Evolutionary conservation across 2,329 filamentous ascomycete genomes (phyloP), one percentile per base, ranked within the genome.

Genomic region (Calonectria pseudoreteaudii): DNA sequence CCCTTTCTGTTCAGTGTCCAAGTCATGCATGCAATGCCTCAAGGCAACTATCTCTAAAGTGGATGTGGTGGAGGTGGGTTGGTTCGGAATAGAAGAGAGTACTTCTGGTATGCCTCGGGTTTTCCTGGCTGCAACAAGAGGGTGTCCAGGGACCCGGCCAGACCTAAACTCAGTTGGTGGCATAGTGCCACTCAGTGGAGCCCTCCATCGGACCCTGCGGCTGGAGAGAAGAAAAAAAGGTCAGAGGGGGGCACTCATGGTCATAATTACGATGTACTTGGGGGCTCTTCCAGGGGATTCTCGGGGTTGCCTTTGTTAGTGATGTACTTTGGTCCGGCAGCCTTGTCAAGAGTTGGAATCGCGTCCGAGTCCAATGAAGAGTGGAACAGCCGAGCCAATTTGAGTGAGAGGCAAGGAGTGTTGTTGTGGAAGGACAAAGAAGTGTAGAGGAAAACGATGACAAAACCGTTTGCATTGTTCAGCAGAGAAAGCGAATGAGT

Each of bases 201-300:
- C 52, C 53, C 23, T 50, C 60, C 65, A 78, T 77, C 75, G 78
- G 77, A 80, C 78, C 78, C 78, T 80, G 75, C 77, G 78, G 77
- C 73, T 76, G 72, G 76, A 77, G 72, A 78, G 56, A 64, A 53
- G 68, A 79, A 80, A 77, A 76, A 68, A 72, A 72, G 76, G 74
- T 74, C 26, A 34, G 26, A 70, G 47, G 68, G 68, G 74, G 53
- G 38, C n/a, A 73, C 74, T 79, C 30, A 66, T 49, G 31, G 50
- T 50, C 58, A 67, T 47, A 66, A 49, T 65, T 56, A 56, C 65
- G 58, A 56, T 66, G 66, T 60, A 70, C 66, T 68, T 58, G 75
- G 70, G 49, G 70, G 49, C 60, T 64, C 50, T 73, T 70, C 68
- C 69, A 73, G 71, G 75, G 65, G 67, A 26, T 65, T 73, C 60